A percentile compares a stretch with the other conserved stretches of the same genome.
Conservation (phyloP, 352 stramenopile genomes). For the Phytophthora idaei region DNA sequence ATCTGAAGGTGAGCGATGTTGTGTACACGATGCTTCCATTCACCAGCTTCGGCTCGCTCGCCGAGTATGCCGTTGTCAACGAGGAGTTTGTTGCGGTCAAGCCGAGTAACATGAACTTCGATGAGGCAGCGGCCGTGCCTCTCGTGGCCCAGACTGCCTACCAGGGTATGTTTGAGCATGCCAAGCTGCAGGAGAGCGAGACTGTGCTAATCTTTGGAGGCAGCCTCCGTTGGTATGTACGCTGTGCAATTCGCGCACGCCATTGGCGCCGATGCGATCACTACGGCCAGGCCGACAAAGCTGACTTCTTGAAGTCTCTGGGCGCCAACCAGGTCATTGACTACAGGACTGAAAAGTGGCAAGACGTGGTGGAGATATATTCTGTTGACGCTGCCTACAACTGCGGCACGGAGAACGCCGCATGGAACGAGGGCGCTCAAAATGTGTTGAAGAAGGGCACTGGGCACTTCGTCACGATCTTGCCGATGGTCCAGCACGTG, state of each 20-base stretch:
- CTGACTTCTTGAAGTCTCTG: slow-evolving; percentile 45
- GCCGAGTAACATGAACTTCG: slow-evolving; percentile 43
- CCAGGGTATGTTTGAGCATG: slow-evolving; percentile 24
- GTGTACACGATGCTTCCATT: slow-evolving; percentile 32
- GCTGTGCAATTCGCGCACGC: not conserved
- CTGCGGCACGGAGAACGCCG: slow-evolving; percentile 24
- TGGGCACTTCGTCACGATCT: not conserved
- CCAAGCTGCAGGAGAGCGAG: slow-evolving; percentile 1
- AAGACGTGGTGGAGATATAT: slow-evolving; percentile 32
- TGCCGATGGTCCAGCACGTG: slow-evolving; percentile 11
- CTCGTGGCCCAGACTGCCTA: slow-evolving; percentile 36
- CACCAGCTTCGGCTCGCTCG: slow-evolving; percentile 21
- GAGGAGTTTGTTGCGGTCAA: slow-evolving; percentile 36
- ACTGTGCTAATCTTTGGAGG: not conserved
- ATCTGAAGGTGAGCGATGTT: slow-evolving; percentile 31
- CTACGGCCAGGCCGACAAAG: slow-evolving; percentile 8
- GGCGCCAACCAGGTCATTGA: slow-evolving; percentile 62
- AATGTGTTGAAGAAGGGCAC: not conserved
- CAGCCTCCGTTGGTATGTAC: not conserved
- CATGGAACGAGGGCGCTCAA: not conserved
- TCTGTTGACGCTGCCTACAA: slow-evolving; percentile 41
- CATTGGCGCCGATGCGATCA: not conserved
- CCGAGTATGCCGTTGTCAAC: slow-evolving; percentile 38
- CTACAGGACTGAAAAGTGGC: slow-evolving; percentile 53
- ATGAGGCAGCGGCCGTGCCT: slow-evolving; percentile 38